Percentiles rank a stretch among this genome's conserved stretches.
Conservation (phyloP, 768 basidiomycete genomes). For the Sarcodon aspratus region DNA sequence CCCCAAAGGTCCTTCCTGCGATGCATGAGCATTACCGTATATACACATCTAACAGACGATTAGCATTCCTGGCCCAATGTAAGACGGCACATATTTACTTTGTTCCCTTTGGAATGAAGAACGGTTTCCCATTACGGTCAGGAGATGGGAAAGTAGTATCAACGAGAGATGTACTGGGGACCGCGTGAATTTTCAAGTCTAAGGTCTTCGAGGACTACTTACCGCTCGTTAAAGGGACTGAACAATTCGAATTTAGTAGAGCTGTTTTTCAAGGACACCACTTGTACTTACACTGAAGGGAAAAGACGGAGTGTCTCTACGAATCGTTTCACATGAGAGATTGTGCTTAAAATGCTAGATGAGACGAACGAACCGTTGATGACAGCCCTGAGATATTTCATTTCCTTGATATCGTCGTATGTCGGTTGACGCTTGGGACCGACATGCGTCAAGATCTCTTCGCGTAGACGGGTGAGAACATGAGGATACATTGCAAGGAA, state of each 20-base stretch:
- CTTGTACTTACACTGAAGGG: constrained; percentile 17
- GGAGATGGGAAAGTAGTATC: constrained; percentile 12
- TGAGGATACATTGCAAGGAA: constrained; percentile 18
- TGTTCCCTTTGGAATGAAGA: constrained; percentile 14
- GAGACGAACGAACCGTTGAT: constrained; percentile 10
- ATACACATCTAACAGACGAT: constrained; percentile 22
- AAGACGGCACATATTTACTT: constrained; percentile 7
- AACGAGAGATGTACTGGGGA: constrained; percentile 8
- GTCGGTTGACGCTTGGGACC: constrained; percentile 14
- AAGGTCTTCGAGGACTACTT: not conserved
- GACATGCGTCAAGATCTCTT: constrained; percentile 17
- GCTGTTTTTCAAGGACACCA: not conserved
- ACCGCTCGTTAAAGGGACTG: constrained; percentile 25
- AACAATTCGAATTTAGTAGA: not conserved
- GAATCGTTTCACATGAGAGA: not conserved
- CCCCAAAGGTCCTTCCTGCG: constrained; percentile 60
- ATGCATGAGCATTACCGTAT: constrained; percentile 57
- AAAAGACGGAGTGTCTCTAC: constrained; percentile 19
- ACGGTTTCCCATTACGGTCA: constrained; percentile 12
- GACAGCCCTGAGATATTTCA: constrained; percentile 17
- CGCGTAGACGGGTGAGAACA: constrained; percentile 14
- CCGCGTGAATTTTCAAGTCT: not conserved
- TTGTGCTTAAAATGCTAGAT: not conserved
- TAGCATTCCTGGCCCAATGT: not conserved
- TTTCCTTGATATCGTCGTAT: constrained; percentile 20